Base-by-base conservation (phyloP, 345 rosid species). In the Clausena lansium region DNA sequence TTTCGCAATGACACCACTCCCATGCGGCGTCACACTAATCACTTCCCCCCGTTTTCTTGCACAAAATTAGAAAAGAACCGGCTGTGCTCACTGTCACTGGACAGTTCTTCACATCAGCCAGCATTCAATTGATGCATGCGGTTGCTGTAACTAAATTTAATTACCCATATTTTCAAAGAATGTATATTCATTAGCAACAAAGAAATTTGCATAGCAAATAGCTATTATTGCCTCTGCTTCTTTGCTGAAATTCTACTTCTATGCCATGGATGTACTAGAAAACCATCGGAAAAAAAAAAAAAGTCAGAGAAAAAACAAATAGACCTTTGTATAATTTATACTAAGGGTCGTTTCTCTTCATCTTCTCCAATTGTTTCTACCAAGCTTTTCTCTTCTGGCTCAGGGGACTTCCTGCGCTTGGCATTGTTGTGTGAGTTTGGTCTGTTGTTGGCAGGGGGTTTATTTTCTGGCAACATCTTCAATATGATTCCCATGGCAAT, bases 401-500 rank as follows among this genome's bases (percentile, higher is more conserved):
- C 30, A n/a, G 78, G 75, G 66, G 81, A 70, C 33, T 71, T 80
- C 28, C 63, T 78, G 8, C 28, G 81, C 75, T 73, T 85, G 38
- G 60, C 70, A 52, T 33, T 36, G n/a, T 35, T 25, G 32, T 25
- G 28, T 64, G 82, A 78, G 78, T 66, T 75, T 15, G 71, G 65
- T 63, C 36, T 78, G 73, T 74, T 87, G 27, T 59, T 27, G 3
- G 50, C 17, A 11, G 50, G 50, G 10, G 86, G 71, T 41, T 58
- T 83, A 60, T 80, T 57, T 9, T 76, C 62, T 27, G 67, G 90
- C 79, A 89, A 67, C 27, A 88, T 86, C 77, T 90, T 94, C 83
- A 93, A 70, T 33, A 86, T 79, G 73, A 95, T 91, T 45, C 98
- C 94, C 97, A 95, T 90, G 22, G 88, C 87, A 52, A 93, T 93